Percentiles rank a stretch among this genome's conserved stretches.
phyloP scores from a whole-genome alignment of 345 rosid genomes.

The Jatropha curcas region DNA sequence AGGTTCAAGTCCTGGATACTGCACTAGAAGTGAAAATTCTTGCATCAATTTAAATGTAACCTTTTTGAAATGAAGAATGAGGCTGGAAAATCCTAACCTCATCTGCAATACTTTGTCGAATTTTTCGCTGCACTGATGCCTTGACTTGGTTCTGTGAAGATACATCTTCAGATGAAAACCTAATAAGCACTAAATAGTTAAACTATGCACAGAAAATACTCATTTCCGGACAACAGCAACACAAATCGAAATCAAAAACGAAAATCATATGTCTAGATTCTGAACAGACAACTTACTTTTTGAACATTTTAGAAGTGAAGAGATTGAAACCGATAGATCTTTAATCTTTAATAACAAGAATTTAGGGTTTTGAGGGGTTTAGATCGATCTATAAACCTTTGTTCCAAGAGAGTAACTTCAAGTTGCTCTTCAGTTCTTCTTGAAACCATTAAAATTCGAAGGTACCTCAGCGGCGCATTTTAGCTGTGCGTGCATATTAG shows the following conservation, averaged over 20 bases:
- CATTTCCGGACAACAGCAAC: too few species aligned
- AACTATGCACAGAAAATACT: background rate
- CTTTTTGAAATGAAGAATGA: background rate
- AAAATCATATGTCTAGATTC: background rate
- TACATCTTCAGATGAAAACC: conserved; percentile 89
- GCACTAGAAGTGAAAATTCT: conserved; percentile 28
- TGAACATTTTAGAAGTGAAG: conserved; percentile 22
- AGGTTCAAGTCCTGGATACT: conserved; percentile 95
- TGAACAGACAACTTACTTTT: conserved; percentile 14
- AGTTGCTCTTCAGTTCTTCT: background rate
- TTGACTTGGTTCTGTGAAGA: conserved; percentile 98
- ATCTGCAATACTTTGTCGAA: conserved; percentile 93
- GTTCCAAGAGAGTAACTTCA: background rate
- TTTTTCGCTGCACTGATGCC: conserved; percentile 94
- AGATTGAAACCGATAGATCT: background rate
- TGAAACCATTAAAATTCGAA: too few species aligned
- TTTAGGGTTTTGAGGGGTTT: background rate
- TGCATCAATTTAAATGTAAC: background rate
- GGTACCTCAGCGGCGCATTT: background rate
- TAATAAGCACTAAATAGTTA: conserved; percentile 18
- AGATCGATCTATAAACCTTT: background rate
- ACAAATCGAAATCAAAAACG: background rate
- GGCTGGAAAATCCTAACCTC: conserved; percentile 53
- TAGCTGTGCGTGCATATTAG: too few species aligned
- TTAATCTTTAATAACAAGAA: background rate